Base-by-base conservation (phyloP, 2,329 filamentous ascomycete genomes). In the Alternaria sp. region DNA sequence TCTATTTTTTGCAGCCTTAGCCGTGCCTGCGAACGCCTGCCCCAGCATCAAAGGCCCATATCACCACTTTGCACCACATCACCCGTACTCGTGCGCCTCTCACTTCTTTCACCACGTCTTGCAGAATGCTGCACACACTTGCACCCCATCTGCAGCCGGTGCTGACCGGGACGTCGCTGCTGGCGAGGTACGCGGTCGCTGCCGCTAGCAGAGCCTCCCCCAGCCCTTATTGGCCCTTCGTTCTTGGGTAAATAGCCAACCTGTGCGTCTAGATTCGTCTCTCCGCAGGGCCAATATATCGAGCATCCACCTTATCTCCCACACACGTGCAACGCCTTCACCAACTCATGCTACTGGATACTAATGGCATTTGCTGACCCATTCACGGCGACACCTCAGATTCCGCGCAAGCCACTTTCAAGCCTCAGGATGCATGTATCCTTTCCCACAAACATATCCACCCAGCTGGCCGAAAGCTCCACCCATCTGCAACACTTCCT, bases 1-100 rank as follows among this genome's bases (percentile, higher is more conserved):
- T 67, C 63, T 67, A 67, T 67, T 67, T 67, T 62, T 64, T 64
- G 54, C 61, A 48, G 52, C 39, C 57, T 53, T 28, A 48, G 54
- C 57, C 41, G 47, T 57, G 53, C 42, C 42, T 53, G 36, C 53
- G 56, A 55, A 57, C 47, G 28, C 57, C 48, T 48, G 58, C 49
- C 61, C 34, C 8, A 26, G 53, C 47, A 22, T 38, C 49, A 51
- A 18, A 38, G 22, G 22, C 48, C 36, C 34, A 39, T 51, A 12
- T 28, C 48, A 20, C 22, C 20, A 24, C 48, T 12, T 51, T 18
- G 32, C 22, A 18, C 34, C 20, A 28, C 48, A 20, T 28, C 22
- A 28, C 38, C 20, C 32, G 34, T 22, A 11, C 28, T 54, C 51
- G 41, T 39, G 49, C 49, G n/a, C 41, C 38, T 38, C 34, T 39